Conservation (phyloP, 768 basidiomycete genomes). For the Boletus pseudo-olivaceus region DNA sequence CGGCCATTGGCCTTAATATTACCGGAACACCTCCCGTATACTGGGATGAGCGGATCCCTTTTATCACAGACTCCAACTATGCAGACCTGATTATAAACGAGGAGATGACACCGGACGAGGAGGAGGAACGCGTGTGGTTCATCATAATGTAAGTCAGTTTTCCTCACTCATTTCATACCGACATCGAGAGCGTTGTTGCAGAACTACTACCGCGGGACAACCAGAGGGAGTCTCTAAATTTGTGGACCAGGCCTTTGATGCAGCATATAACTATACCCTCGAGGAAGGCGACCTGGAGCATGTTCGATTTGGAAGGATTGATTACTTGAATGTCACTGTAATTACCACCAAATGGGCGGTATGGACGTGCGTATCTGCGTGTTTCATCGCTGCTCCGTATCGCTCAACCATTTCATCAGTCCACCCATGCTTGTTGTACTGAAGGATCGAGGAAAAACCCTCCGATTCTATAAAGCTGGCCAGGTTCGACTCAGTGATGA, state of each 20-base stretch:
- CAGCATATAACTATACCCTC: conserved; percentile 62
- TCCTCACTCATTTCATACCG: background rate
- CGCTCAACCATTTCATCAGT: conserved; percentile 36
- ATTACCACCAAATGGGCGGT: conserved; percentile 84
- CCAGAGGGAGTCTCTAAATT: conserved; percentile 66
- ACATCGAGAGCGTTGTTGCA: conserved; percentile 23
- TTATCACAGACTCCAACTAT: conserved; percentile 84
- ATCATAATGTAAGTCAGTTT: conserved; percentile 60
- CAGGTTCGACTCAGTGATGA: conserved; percentile 59
- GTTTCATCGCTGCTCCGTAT: background rate
- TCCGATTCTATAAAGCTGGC: conserved; percentile 77
- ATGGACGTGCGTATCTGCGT: conserved; percentile 61
- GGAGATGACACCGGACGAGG: conserved; percentile 57
- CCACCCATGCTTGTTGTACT: conserved; percentile 73
- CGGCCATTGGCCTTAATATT: conserved; percentile 66
- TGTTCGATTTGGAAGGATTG: conserved; percentile 81
- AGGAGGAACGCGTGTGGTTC: conserved; percentile 70
- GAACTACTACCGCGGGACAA: conserved; percentile 55
- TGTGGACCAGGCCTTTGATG: conserved; percentile 72
- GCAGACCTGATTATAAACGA: conserved; percentile 71
- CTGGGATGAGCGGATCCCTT: conserved; percentile 73
- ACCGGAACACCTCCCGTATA: conserved; percentile 43
- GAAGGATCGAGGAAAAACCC: conserved; percentile 65
- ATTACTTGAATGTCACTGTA: conserved; percentile 80
- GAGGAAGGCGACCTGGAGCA: conserved; percentile 60